Evolutionary conservation across 2,329 filamentous ascomycete genomes (phyloP).

Genomic region (Lachnellula suecica): DNA sequence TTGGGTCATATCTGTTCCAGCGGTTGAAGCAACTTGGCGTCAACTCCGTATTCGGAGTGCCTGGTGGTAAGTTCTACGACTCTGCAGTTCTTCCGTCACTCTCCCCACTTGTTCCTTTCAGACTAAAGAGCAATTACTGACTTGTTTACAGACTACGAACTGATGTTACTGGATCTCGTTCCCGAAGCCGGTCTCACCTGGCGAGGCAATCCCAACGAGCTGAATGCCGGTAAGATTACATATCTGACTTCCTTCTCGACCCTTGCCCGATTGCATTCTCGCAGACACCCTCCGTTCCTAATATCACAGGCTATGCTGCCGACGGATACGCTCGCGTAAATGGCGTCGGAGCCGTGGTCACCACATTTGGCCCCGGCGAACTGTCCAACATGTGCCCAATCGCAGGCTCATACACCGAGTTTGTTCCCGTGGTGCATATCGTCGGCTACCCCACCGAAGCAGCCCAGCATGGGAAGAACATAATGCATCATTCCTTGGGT

Average conservation of each 20-base stretch:
- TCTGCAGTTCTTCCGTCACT: too few relatives aligned
- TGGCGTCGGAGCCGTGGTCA: slow-evolving; percentile 66
- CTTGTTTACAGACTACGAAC: too few relatives aligned
- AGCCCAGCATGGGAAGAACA: slow-evolving; percentile 41
- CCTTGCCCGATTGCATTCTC: too few relatives aligned
- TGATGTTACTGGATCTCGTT: slow-evolving; percentile 64
- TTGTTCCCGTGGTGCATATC: slow-evolving; percentile 65
- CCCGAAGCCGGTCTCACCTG: slow-evolving; percentile 55
- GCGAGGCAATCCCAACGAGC: slow-evolving; percentile 66
- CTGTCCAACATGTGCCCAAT: slow-evolving; percentile 69
- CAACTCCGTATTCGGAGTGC: slow-evolving; percentile 63
- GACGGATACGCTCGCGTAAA: slow-evolving; percentile 74
- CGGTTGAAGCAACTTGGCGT: slow-evolving; percentile 62
- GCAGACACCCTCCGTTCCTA: too few relatives aligned
- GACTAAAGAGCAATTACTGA: too few relatives aligned
- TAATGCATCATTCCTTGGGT: slow-evolving; percentile 67
- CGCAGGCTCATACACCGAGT: slow-evolving; percentile 69
- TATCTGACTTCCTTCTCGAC: too few relatives aligned
- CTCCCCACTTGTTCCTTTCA: too few relatives aligned
- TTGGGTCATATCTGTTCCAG: slow-evolving; percentile 66
- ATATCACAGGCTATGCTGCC: slow-evolving; percentile 76
- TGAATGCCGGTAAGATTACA: too few relatives aligned
- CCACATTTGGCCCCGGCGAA: slow-evolving; percentile 72
- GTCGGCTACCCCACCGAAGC: slow-evolving; percentile 48
- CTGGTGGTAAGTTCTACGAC: too few relatives aligned